phyloP scores from a whole-genome alignment of 139 green algal genomes.

The Chlorella vulgaris region DNA sequence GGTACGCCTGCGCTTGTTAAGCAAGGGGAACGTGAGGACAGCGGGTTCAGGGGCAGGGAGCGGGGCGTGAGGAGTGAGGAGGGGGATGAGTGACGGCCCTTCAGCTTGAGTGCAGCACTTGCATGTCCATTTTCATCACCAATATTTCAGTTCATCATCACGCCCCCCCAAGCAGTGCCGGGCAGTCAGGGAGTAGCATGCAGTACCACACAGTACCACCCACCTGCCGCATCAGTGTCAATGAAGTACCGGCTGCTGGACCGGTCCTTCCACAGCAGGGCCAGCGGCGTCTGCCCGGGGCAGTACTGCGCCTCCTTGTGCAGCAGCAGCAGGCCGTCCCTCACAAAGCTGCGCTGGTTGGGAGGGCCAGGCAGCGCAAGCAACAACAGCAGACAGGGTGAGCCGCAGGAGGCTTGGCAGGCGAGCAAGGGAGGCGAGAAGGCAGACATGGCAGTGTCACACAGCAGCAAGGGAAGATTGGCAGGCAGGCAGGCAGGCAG shows the following conservation, averaged over 20 bases:
- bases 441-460: too few relatives aligned
- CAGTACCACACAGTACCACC: not conserved
- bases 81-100: too few relatives aligned
- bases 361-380: not conserved
- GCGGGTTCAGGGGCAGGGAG: not conserved
- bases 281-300: conserved; percentile 70
- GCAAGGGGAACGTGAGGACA: not conserved
- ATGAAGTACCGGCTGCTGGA: conserved; percentile 73
- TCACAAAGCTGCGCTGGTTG: conserved; percentile 45
- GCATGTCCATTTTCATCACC: too few relatives aligned
- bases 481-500: too few relatives aligned
- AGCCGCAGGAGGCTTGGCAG: too few relatives aligned
- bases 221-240: conserved; percentile 62
- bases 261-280: conserved; percentile 92
- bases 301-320: conserved; percentile 83
- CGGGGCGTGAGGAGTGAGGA: not conserved
- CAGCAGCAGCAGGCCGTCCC: conserved; percentile 84
- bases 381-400: not conserved
- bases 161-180: not conserved
- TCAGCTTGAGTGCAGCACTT: too few relatives aligned
- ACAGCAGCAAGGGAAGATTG: not conserved
- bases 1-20: conserved; percentile 13
- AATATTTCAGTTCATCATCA: too few relatives aligned
- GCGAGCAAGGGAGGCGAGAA: too few relatives aligned
- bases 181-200: not conserved